Conservation (phyloP, 768 basidiomycete species). For the Auriscalpium microsporum region DNA sequence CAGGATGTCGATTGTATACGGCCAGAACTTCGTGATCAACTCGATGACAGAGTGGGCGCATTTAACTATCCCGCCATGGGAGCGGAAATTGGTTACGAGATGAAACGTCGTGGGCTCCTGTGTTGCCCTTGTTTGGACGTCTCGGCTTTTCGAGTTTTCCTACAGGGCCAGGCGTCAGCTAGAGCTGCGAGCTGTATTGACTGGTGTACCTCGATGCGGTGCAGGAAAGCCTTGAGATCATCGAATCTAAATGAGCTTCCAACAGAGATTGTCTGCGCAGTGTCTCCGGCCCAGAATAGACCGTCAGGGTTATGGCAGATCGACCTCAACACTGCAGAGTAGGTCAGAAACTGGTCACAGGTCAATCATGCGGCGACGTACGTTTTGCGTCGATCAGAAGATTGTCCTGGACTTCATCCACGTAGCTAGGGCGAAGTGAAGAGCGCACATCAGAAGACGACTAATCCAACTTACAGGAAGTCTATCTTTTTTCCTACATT, state of each 20-base stretch:
- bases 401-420: constrained; percentile 65
- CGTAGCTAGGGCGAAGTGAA: constrained; percentile 37
- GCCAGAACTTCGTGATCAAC: constrained; percentile 54
- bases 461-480: constrained; percentile 36
- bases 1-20: constrained; percentile 52
- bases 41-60: constrained; percentile 59
- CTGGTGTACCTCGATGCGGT: constrained; percentile 43
- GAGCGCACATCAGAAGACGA: neutral
- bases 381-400: constrained; percentile 54
- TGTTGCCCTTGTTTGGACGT: constrained; percentile 22
- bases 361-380: constrained; percentile 22
- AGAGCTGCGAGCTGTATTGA: neutral
- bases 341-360: neutral
- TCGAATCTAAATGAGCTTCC: constrained; percentile 65
- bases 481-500: constrained; percentile 34
- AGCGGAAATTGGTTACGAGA: constrained; percentile 58
- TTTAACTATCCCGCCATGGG: constrained; percentile 66
- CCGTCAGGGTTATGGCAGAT: constrained; percentile 57
- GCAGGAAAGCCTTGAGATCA: constrained; percentile 58
- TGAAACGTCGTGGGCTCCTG: constrained; percentile 31
- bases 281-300: constrained; percentile 76
- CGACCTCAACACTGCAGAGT: constrained; percentile 42
- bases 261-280: constrained; percentile 65
- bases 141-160: constrained; percentile 5
- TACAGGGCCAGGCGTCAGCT: neutral